A percentile compares a stretch with the other conserved stretches of the same genome.
Evolutionary conservation across 257 asterid species (phyloP).

Genomic region (Nicotiana otophora): DNA sequence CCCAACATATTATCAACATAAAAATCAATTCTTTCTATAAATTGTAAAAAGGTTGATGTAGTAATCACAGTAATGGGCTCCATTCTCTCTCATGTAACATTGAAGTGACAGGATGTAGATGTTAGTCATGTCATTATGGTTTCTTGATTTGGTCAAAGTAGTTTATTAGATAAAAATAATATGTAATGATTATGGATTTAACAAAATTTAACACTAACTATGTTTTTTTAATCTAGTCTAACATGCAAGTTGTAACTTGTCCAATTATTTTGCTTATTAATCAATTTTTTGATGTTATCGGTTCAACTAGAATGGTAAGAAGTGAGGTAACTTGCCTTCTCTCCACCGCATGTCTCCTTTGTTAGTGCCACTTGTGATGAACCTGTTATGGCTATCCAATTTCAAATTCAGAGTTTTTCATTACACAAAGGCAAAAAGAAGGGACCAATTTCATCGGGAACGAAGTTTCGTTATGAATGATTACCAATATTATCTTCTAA

Average conservation of each 20-base stretch:
- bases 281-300: too few relatives aligned
- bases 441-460: too few relatives aligned
- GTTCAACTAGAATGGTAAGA: too few relatives aligned
- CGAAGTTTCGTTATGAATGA: neutral
- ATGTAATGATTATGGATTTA: neutral
- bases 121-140: neutral
- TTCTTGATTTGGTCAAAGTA: slow-evolving; percentile 12
- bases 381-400: neutral
- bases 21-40: too few relatives aligned
- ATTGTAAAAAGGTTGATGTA: neutral
- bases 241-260: neutral
- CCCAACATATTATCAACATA: too few relatives aligned
- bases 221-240: too few relatives aligned
- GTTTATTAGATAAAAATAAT: neutral
- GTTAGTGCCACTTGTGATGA: neutral
- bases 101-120: neutral
- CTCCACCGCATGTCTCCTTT: too few relatives aligned
- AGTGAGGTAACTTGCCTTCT: too few relatives aligned
- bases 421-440: neutral
- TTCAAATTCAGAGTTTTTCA: neutral
- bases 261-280: neutral
- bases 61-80: neutral
- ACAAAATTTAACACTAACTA: too few relatives aligned
- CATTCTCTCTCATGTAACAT: neutral
- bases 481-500: neutral